These are phyloP conservation scores for Ophiostoma sp. DNA, from an alignment of 2,329 filamentous ascomycete genomes.

Conservation along the genomic window DNA sequence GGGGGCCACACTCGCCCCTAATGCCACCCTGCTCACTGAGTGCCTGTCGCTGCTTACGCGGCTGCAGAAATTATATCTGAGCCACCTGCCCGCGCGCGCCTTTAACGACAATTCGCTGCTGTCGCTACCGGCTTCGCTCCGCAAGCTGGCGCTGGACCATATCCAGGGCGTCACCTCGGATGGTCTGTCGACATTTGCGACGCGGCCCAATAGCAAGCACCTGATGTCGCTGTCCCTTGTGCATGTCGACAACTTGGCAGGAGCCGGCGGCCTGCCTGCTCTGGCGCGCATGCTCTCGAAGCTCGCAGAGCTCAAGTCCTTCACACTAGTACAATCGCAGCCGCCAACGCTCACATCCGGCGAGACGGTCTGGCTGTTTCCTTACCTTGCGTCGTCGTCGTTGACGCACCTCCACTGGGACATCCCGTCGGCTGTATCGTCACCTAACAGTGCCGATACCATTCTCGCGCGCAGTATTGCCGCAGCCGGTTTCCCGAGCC, in stretches of 20 bases:
- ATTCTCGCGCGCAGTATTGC: constrained; percentile 60
- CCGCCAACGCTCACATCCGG: constrained; percentile 52
- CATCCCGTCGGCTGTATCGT: constrained; percentile 48
- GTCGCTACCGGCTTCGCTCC: constrained; percentile 47
- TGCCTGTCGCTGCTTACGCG: constrained; percentile 51
- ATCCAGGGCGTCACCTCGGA: constrained; percentile 51
- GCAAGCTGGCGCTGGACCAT: constrained; percentile 51
- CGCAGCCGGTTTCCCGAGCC: constrained; percentile 56
- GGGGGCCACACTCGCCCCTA: constrained; percentile 49
- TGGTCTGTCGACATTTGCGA: constrained; percentile 54
- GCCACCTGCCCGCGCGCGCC: constrained; percentile 49
- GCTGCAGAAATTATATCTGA: constrained; percentile 56
- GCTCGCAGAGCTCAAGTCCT: constrained; percentile 44
- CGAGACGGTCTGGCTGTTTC: constrained; percentile 57
- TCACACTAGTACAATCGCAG: constrained; percentile 48
- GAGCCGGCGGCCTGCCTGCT: constrained; percentile 47
- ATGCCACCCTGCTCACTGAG: constrained; percentile 45
- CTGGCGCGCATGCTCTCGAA: constrained; percentile 57
- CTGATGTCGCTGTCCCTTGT: constrained; percentile 51
- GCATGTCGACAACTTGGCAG: constrained; percentile 44
- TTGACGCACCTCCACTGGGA: constrained; percentile 59
- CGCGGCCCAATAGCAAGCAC: constrained; percentile 38
- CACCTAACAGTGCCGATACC: constrained; percentile 44
- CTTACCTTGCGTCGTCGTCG: constrained; percentile 54
- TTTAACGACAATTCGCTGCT: constrained; percentile 55